Evolutionary conservation across 2,329 filamentous ascomycete genomes (phyloP).

Genomic region (Raffaelea ambrosiae): DNA sequence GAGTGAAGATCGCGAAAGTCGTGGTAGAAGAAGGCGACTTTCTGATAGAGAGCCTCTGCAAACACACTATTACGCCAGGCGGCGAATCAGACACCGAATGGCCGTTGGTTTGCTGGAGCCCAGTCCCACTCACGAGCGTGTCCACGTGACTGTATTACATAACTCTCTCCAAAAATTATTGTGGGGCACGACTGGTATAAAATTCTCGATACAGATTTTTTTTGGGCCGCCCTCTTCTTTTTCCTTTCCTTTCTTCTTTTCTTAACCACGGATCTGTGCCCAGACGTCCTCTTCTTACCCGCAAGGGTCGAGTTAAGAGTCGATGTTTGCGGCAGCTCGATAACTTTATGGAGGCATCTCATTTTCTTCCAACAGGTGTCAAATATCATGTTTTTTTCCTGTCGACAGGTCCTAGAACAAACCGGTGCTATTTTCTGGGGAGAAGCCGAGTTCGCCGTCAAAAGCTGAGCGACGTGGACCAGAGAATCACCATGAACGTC

Average conservation of each 20-base stretch:
- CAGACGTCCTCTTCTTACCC: slow-evolving; percentile 59
- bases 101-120: too few relatives aligned
- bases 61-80: too few relatives aligned
- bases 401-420: slow-evolving; percentile 94
- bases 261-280: slow-evolving; percentile 72
- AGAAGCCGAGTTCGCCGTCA: slow-evolving; percentile 56
- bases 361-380: slow-evolving; percentile 20
- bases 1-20: neutral
- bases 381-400: slow-evolving; percentile 78
- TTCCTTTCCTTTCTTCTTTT: slow-evolving; percentile 24
- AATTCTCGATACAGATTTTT: slow-evolving; percentile 23
- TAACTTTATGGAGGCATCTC: slow-evolving; percentile 71
- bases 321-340: slow-evolving; percentile 79
- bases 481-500: slow-evolving; percentile 50
- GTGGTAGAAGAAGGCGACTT: too few relatives aligned
- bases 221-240: slow-evolving; percentile 20
- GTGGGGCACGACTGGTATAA: slow-evolving; percentile 4
- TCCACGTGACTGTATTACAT: neutral
- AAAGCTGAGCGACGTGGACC: slow-evolving; percentile 60
- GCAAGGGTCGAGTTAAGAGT: slow-evolving; percentile 52
- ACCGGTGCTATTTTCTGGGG: slow-evolving; percentile 37
- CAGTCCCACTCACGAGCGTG: too few relatives aligned
- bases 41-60: too few relatives aligned
- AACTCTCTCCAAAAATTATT: neutral
- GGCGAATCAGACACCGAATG: too few relatives aligned